Base-by-base conservation (phyloP, 495 filamentous ascomycete species). In the Penicillium malachiteum region DNA sequence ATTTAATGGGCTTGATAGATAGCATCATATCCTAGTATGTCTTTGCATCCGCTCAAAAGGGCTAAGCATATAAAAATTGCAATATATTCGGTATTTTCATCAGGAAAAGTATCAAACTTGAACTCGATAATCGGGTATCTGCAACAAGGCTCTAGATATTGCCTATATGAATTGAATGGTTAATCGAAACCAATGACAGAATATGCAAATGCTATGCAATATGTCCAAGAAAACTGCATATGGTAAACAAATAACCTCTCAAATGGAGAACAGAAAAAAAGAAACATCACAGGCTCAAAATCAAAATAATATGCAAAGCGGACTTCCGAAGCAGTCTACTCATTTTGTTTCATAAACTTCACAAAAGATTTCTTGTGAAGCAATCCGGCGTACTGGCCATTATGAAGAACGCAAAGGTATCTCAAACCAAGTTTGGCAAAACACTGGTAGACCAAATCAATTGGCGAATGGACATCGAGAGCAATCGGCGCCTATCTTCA, bases 291-390 rank as follows among this genome's bases (percentile, higher is more conserved):
- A 32, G 9, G 33, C 30, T 33, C 12, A 38, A 45, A 47, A 18
- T 7, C 7, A 44, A 33, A 32, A 14, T 10, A 0, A 18, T 51
- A 52, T 43, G 30, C 11, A 33, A 51, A 8, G 16, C 8, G 17
- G 7, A 18, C 10, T 37, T 12, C 16, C 11, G 35, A 53, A 55
- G 30, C 8, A 42, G 33, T 39, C 18, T 40, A 82, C 62, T 92
- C 88, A 35, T 91, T 69, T 63, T 92, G 84, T 56, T 90, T 90
- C 72, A 96, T 85, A 68, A 92, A 96, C 72, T 91, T 95, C 49
- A 96, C 93, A 76, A 98, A 98, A 17, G 85, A 83, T 76, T 98
- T 98, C 75, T 97, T 98, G 72, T 98, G 94, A 21, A 96, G 90
- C 76, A 98, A 79, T 51, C 94, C 94, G 2, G 89, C 90, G 72